Conservation (phyloP, 2,329 filamentous ascomycete genomes). For the Rhynchosporium graminicola region DNA sequence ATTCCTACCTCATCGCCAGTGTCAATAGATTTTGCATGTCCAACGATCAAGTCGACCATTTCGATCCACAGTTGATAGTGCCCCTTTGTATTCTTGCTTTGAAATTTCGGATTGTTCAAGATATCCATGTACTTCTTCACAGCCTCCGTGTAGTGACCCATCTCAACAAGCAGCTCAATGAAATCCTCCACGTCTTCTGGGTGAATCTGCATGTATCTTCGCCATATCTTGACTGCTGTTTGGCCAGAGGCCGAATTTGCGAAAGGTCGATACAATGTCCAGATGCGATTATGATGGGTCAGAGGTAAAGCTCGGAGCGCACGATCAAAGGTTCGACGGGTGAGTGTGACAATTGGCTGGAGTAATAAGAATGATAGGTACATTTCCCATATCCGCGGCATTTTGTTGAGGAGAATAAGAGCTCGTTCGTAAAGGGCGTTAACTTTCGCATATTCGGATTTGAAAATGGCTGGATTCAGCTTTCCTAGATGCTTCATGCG, state of each 20-base stretch:
- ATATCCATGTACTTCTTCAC: slow-evolving; percentile 89
- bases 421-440: slow-evolving; percentile 93
- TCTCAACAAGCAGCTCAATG: slow-evolving; percentile 82
- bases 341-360: slow-evolving; percentile 88
- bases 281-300: slow-evolving; percentile 94
- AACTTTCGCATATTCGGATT: slow-evolving; percentile 85
- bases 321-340: slow-evolving; percentile 86
- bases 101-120: slow-evolving; percentile 85
- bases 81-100: slow-evolving; percentile 90
- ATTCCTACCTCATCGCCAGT: slow-evolving; percentile 80
- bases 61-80: slow-evolving; percentile 97
- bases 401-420: slow-evolving; percentile 93
- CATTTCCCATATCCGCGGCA: slow-evolving; percentile 98
- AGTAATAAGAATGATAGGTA: slow-evolving; percentile 88
- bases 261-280: slow-evolving; percentile 88
- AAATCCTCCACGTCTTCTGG: slow-evolving; percentile 95
- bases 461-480: slow-evolving; percentile 79
- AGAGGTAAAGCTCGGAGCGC: slow-evolving; percentile 88
- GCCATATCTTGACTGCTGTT: slow-evolving; percentile 91
- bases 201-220: slow-evolving; percentile 94
- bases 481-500: slow-evolving; percentile 78
- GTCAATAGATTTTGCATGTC: slow-evolving; percentile 83
- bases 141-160: slow-evolving; percentile 85
- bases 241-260: slow-evolving; percentile 87
- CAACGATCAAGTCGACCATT: slow-evolving; percentile 92